Base-by-base conservation (phyloP, 1,139 yeast species). In the Ogataea hybrid region DNA sequence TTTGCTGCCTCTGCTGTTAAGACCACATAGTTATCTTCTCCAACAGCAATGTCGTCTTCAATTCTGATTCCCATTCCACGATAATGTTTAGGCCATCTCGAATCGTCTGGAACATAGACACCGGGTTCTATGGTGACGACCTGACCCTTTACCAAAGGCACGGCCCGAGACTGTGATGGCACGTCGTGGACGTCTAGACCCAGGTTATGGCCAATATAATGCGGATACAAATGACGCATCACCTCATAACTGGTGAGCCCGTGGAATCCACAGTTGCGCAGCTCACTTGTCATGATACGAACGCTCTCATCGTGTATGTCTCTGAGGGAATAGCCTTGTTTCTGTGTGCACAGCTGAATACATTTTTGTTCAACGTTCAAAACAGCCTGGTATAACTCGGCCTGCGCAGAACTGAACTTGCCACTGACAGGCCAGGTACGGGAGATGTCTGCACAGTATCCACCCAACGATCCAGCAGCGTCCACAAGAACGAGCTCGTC, bases 121-220 rank as follows among this genome's bases (percentile, higher is more conserved):
- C 98, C 98, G 0, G 98, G 98, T 60, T 92, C 98, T 25, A 92
- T 80, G 1, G 98, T 92, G 34, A 92, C 71, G 3, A 92, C 97
- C 54, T 84, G 88, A 3, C 87, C 87, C 22, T 65, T 69, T 28
- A 62, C 65, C 33, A 85, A 58, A 30, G 65, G 70, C 37, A 70
- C 74, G 53, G 61, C 72, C 58, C 80, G 73, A 23, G 82, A 77
- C 41, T 71, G 74, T 29, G 71, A 63, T 11, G 92, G 88, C 21
- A 83, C 73, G 60, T 90, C 97, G 64, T 90, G 97, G 27, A 90
- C 86, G 56, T 92, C 98, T 35, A 94, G 67, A 0, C 99, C 99
- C 37, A 94, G 69, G 58, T 92, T 92, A 61, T 94, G 99, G 3
- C 98, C 98, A 50, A 94, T 82, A 57, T 87, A 89, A 63, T 94